A percentile compares a stretch with the other conserved stretches of the same genome.
Evolutionary conservation across 2,329 filamentous ascomycete species (phyloP).

Genomic region (Penicillium decumbens): DNA sequence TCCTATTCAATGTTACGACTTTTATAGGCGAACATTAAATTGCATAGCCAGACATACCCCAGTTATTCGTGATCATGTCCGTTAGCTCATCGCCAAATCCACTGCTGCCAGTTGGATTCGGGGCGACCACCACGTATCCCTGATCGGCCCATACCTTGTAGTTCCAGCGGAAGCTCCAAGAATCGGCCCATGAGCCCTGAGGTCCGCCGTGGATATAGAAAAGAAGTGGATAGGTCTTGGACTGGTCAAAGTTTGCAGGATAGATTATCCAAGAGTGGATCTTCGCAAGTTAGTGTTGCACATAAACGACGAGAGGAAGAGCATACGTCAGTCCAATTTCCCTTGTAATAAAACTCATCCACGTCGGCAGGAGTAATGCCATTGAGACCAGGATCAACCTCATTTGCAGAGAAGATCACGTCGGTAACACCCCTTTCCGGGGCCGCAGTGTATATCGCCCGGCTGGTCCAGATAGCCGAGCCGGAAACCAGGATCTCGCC

Average conservation of each 20-base stretch:
- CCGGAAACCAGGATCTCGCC: slow-evolving; percentile 33
- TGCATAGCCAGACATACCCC: slow-evolving; percentile 52
- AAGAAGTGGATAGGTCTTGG: slow-evolving; percentile 71
- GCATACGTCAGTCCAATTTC: slow-evolving; percentile 35
- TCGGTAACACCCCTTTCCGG: slow-evolving; percentile 26
- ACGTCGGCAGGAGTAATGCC: slow-evolving; percentile 34
- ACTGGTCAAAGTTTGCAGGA: slow-evolving; percentile 57
- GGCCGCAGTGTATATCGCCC: slow-evolving; percentile 33
- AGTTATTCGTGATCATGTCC: slow-evolving; percentile 71
- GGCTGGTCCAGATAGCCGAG: slow-evolving; percentile 35
- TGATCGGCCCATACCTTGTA: slow-evolving; percentile 81
- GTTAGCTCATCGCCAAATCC: slow-evolving; percentile 75
- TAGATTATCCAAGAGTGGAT: slow-evolving; percentile 41
- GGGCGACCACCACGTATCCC: slow-evolving; percentile 75
- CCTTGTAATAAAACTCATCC: slow-evolving; percentile 37
- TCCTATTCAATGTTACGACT: slow-evolving; percentile 15
- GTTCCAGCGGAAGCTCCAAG: slow-evolving; percentile 82
- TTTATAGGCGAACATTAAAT: neutral
- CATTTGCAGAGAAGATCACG: slow-evolving; percentile 35
- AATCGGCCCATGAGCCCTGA: slow-evolving; percentile 69
- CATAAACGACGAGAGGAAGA: neutral
- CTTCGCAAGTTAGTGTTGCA: slow-evolving; percentile 21
- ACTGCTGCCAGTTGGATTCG: slow-evolving; percentile 78
- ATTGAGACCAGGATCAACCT: slow-evolving; percentile 38
- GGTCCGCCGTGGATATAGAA: slow-evolving; percentile 81